Percentiles rank a stretch among this genome's conserved stretches.
These are phyloP conservation scores for Glycine tomentella DNA, from an alignment of 306 rosid genomes.

Conservation along the genomic window DNA sequence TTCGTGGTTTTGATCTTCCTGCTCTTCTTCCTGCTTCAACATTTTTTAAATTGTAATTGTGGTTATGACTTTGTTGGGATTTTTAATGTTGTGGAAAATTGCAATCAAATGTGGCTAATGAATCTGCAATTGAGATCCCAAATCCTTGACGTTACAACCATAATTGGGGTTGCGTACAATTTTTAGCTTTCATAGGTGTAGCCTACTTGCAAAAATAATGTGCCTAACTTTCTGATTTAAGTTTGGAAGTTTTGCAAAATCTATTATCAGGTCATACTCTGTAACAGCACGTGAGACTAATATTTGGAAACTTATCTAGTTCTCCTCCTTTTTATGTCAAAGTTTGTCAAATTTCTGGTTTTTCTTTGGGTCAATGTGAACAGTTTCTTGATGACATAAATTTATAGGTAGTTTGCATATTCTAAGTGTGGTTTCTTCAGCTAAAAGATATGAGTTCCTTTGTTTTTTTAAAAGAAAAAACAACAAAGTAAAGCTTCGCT, in stretches of 20 bases:
- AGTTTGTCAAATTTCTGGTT: conserved; percentile 21
- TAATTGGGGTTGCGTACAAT: neutral
- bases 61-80: neutral
- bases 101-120: neutral
- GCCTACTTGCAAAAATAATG: conserved; percentile 9
- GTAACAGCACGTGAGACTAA: conserved; percentile 24
- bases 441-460: neutral
- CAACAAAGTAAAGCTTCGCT: conserved; percentile 24
- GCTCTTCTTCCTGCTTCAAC: neutral
- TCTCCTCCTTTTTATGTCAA: conserved; percentile 13
- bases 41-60: neutral
- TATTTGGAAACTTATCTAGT: neutral
- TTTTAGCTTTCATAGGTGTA: conserved; percentile 10
- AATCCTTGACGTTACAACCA: neutral
- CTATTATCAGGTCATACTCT: neutral
- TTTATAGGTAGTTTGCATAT: conserved; percentile 7
- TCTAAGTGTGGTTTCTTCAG: conserved; percentile 25
- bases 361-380: neutral
- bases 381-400: conserved; percentile 1
- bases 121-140: neutral
- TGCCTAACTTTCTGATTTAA: neutral
- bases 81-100: neutral
- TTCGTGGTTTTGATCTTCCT: neutral
- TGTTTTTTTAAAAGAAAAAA: neutral
- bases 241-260: conserved; percentile 31